Base-by-base conservation (phyloP, 139 green algal species). In the Asterochloris sp. region DNA sequence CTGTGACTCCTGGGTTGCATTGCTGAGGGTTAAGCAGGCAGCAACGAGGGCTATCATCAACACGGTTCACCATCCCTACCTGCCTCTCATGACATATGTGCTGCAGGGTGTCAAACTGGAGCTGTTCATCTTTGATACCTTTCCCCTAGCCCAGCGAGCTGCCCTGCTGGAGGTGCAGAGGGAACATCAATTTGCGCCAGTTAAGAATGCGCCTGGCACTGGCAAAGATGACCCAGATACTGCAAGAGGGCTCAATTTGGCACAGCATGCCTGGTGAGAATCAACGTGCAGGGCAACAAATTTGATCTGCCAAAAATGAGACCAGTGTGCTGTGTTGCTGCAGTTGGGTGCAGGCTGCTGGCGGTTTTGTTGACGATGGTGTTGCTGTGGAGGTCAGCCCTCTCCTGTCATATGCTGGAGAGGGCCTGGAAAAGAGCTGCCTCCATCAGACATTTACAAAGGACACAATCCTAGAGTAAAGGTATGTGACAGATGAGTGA, bases 81-180 rank as follows among this genome's bases (percentile, higher is more conserved):
- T n/a, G n/a, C 38, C 38, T 54, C 38, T 54, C 38, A 54, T 54
- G n/a, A 54, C 38, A 54, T 6, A 6, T 54, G 38, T 54, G 38
- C 47, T 78, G 69, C 84, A 95, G 84, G 96, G 92, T 61, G 85
- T 98, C 26, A 99, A 99, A 88, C 88, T 99, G 78, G 96, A 99
- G 92, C 86, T 93, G 38, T 99, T 98, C 87, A 99, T 99, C 78
- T 99, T 99, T 85, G 96, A 99, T 90, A 90, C 92, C 28, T 98
- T 99, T 83, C 83, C 88, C 12, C 79, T 91, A 64, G 94, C 94
- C 19, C 62, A 62, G 24, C 66, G 64, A 54, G 78, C 83, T 2
- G 79, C 83, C 15, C 79, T 95, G 73, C 68, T 94, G 83, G 92
- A 94, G 87, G 94, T 96, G 81, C 66, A 63, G 0, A 82, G 94